Evolutionary conservation across 192 early-diverging fungal genomes (phyloP).

Genomic region (Coemansia sp.): DNA sequence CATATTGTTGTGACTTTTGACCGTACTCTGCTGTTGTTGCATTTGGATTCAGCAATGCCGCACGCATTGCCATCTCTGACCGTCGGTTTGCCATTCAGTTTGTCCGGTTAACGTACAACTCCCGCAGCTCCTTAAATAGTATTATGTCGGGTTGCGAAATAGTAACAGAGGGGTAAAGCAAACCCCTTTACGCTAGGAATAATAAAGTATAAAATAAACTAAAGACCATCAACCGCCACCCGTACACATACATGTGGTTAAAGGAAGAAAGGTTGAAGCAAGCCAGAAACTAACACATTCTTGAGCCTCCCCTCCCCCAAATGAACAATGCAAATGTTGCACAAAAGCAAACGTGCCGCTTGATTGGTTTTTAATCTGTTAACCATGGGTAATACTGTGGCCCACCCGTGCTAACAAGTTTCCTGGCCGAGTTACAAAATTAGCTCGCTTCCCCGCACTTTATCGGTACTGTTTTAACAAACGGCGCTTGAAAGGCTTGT

Average conservation of each 20-base stretch:
- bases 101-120: background rate
- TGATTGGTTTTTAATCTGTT: background rate
- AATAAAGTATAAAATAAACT: background rate
- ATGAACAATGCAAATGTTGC: background rate
- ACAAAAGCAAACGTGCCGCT: background rate
- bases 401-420: too few species aligned
- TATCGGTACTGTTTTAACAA: too few species aligned
- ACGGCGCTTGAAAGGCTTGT: too few species aligned
- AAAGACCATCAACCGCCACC: background rate
- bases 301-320: background rate
- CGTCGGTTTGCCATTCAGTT: conserved; percentile 30
- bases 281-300: background rate
- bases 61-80: conserved; percentile 54
- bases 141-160: background rate
- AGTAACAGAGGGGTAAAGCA: background rate
- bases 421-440: too few species aligned
- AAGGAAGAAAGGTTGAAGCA: background rate
- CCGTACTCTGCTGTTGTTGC: conserved; percentile 37
- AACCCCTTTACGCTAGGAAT: background rate
- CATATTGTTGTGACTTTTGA: background rate
- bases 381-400: background rate
- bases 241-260: background rate
- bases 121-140: background rate
- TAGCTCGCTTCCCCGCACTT: background rate
- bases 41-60: conserved; percentile 44